Evolutionary conservation across 768 basidiomycete genomes (phyloP).

Genomic region (Pleurotus citrinopileatus): DNA sequence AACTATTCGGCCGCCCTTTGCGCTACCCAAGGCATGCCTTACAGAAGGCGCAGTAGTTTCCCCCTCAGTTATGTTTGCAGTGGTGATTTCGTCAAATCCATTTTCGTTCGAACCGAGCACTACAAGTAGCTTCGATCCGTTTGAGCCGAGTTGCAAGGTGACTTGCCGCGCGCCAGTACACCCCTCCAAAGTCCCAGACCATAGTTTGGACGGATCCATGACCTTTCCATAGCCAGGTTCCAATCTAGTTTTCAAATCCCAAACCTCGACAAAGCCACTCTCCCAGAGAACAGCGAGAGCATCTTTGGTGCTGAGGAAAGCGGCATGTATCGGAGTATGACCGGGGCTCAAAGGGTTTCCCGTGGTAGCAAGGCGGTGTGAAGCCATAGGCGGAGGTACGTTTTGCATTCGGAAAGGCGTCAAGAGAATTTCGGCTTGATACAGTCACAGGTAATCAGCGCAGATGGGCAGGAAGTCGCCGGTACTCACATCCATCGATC

Average conservation of each 20-base stretch:
- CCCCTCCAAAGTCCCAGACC: constrained; percentile 26
- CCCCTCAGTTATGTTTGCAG: constrained; percentile 22
- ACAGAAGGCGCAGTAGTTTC: constrained; percentile 6
- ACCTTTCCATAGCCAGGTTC: constrained; percentile 53
- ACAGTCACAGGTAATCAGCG: constrained; percentile 3
- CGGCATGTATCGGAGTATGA: constrained; percentile 62
- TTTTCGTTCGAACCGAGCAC: constrained; percentile 37
- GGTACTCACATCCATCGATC: constrained; percentile 77
- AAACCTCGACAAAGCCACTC: constrained; percentile 64
- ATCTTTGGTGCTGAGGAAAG: constrained; percentile 59
- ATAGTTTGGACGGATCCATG: constrained; percentile 50
- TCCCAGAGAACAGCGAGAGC: constrained; percentile 68
- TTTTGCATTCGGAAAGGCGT: constrained; percentile 95
- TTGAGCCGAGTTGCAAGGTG: constrained; percentile 8
- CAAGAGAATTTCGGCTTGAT: constrained; percentile 66
- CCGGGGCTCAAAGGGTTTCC: constrained; percentile 18
- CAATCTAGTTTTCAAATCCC: constrained; percentile 64
- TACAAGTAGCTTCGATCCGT: constrained; percentile 21
- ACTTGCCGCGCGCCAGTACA: constrained; percentile 27
- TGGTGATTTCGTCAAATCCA: constrained; percentile 30
- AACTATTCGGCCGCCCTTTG: constrained; percentile 48
- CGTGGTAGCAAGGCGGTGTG: constrained; percentile 40
- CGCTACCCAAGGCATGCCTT: constrained; percentile 26
- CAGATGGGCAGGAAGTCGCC: not conserved
- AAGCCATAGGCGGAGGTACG: constrained; percentile 97